Evolutionary conservation across 176 grass and related monocot species (phyloP).

Genomic region (Oryza nivara): DNA sequence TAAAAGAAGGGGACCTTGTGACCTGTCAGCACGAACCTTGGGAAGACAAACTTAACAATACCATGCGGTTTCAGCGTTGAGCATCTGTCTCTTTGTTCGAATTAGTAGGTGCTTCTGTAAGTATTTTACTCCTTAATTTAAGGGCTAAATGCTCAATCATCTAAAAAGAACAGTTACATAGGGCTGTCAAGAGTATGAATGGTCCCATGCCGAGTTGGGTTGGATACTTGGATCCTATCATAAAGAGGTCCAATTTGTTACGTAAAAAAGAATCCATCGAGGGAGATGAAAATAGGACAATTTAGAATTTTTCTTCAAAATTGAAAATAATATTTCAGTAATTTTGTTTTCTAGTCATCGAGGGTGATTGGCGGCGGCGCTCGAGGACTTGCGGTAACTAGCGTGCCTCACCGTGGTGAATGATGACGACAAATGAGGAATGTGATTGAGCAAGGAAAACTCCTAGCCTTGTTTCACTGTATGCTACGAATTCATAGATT

Average conservation of each 20-base stretch:
- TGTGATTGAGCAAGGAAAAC: no score
- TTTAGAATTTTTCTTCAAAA: no score
- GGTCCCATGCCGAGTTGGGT: not conserved
- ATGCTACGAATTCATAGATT: no score
- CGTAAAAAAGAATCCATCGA: not conserved
- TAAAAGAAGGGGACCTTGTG: slow-evolving; percentile 40
- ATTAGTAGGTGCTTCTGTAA: slow-evolving; percentile 10
- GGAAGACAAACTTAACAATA: slow-evolving; percentile 57
- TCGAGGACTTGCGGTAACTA: no score
- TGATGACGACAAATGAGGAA: no score
- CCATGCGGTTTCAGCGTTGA: slow-evolving; percentile 16
- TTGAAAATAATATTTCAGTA: no score
- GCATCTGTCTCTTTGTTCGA: slow-evolving; percentile 26
- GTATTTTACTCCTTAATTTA: not conserved
- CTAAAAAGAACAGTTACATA: not conserved
- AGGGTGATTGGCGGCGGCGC: no score
- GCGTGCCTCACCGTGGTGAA: no score
- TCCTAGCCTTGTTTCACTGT: no score
- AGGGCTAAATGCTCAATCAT: not conserved
- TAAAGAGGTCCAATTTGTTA: not conserved
- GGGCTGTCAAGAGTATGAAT: not conserved
- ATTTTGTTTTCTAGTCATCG: no score
- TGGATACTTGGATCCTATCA: not conserved
- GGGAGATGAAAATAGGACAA: no score
- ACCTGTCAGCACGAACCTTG: slow-evolving; percentile 56